Conservation (phyloP, 2,329 filamentous ascomycete species). For the Calonectria crousiana region DNA sequence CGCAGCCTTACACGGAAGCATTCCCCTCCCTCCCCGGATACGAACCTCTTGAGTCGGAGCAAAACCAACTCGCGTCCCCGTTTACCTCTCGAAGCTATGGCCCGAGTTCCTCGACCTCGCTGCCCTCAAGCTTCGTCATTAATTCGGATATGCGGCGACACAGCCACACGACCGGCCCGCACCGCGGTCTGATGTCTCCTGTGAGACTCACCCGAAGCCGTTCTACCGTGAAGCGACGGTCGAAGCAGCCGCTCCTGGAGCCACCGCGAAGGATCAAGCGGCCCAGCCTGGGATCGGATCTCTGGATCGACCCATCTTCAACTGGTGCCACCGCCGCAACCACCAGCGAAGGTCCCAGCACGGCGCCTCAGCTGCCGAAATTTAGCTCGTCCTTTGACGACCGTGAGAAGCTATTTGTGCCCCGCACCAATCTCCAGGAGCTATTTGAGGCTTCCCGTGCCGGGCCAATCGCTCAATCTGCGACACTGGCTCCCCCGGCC, state of each 20-base stretch:
- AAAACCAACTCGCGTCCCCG: conserved; percentile 63
- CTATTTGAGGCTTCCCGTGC: conserved; percentile 51
- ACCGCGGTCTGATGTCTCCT: conserved; percentile 65
- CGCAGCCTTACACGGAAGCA: conserved; percentile 24
- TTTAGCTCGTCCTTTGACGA: conserved; percentile 50
- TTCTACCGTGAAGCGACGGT: conserved; percentile 67
- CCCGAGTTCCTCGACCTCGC: conserved; percentile 67
- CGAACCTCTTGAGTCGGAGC: conserved; percentile 41
- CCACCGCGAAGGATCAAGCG: conserved; percentile 63
- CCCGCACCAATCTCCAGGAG: conserved; percentile 56
- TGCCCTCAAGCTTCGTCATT: conserved; percentile 54
- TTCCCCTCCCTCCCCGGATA: conserved; percentile 20
- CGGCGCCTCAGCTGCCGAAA: conserved; percentile 40
- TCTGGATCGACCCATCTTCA: conserved; percentile 62
- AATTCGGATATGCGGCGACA: conserved; percentile 54
- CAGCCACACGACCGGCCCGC: conserved; percentile 63
- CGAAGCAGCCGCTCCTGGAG: conserved; percentile 60
- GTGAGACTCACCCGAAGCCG: conserved; percentile 64
- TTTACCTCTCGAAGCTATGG: conserved; percentile 72
- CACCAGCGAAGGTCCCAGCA: conserved; percentile 36
- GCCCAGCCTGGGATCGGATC: conserved; percentile 66
- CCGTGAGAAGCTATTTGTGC: conserved; percentile 55
- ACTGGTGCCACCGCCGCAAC: conserved; percentile 34
- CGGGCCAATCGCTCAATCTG: conserved; percentile 23
- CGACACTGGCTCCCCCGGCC: conserved; percentile 45